phyloP scores from a whole-genome alignment of 352 stramenopile genomes.

The Pythium dissotocum region DNA sequence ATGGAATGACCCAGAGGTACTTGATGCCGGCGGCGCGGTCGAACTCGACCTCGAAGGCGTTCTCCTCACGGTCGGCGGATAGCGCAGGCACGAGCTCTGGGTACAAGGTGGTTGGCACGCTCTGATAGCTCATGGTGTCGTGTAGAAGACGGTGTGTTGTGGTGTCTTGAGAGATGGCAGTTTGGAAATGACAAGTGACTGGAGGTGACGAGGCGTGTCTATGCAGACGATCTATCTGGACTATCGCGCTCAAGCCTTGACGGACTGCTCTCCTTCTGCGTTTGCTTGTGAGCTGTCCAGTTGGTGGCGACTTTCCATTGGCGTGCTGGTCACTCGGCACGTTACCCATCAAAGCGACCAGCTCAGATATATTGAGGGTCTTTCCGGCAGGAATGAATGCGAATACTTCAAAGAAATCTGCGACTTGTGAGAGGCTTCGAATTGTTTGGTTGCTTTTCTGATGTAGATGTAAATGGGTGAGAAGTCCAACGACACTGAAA shows the following conservation, averaged over 20 bases:
- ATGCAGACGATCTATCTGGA: background rate
- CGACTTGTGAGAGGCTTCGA: background rate
- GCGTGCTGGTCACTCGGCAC: background rate
- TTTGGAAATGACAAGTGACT: background rate
- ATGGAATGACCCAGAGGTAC: conserved; percentile 22
- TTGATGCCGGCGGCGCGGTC: conserved; percentile 17
- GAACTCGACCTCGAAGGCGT: conserved; percentile 20
- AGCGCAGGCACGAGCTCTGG: background rate
- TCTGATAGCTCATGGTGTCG: conserved; percentile 15
- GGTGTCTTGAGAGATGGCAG: background rate
- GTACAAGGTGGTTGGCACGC: background rate
- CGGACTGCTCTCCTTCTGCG: background rate
- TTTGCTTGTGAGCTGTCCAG: background rate
- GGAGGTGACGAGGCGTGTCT: background rate
- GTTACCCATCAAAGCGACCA: background rate
- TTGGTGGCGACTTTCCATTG: background rate
- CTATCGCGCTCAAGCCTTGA: background rate
- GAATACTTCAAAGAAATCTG: background rate
- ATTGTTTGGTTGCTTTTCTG: too few species aligned
- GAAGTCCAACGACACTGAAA: background rate
- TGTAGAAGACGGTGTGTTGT: background rate
- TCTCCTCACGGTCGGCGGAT: conserved; percentile 9
- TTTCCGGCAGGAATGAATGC: background rate
- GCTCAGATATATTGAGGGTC: background rate
- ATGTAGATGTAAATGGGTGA: background rate